Evolutionary conservation across 23 red algal genomes (phyloP), one percentile per base, ranked within the genome.

Genomic region (Gracilariopsis chorda): DNA sequence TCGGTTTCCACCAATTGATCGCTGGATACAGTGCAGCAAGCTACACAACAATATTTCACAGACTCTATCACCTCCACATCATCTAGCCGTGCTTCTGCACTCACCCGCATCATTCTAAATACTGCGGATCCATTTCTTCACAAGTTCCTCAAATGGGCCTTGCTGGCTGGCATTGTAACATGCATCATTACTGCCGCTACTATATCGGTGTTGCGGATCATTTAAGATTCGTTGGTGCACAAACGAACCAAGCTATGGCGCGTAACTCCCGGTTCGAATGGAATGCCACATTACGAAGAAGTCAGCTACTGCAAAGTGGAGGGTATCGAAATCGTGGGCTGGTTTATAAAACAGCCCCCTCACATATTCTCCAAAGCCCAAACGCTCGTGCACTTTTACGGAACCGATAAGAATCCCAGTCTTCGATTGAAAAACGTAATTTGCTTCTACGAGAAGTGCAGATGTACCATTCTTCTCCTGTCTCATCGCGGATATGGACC

Each of bases 341-440:
- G 95, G 95, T 98, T 98, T 62, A 94, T 98, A 74, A 34, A 56
- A 55, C 80, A 83, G 61, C 81, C 74, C 24, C 21, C 14, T 6
- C 57, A 84, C 8, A 62, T 77, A 34, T 94, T 91, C 51, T 14
- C 13, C n/a, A 46, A 35, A 13, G 90, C 59, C 20, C 76, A 78
- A 23, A 98, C 95, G 1, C 37, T 98, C 42, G 52, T 98, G 21
- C 94, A 98, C 70, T 98, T 98, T 70, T 91, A 98, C 76, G 95
- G 95, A 8, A 88, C 91, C 8, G 95, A 98, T 69, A 90, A 94
- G 80, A 98, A 98, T 70, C 49, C 80, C 28, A 87, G 78, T 67
- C 94, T 94, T 75, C 95, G 95, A 14, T 27, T 98, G 41, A 77
- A 79, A 2, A 98, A 98, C 62, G 92, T 73, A 17, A 80, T 79